Conservation (phyloP, 2,329 filamentous ascomycete genomes). For the Colletotrichum eleusines region DNA sequence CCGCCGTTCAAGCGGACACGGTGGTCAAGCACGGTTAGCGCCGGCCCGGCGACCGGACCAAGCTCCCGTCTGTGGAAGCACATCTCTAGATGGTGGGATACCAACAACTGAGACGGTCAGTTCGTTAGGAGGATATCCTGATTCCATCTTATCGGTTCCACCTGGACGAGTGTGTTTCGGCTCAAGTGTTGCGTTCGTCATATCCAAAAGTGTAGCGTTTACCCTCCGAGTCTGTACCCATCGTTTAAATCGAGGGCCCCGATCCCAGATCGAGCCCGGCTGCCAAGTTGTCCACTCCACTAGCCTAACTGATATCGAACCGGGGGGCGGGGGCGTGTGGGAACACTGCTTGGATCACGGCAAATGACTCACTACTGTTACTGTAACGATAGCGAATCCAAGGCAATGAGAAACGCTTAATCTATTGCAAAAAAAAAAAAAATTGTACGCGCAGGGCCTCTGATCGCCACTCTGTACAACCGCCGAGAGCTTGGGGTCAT, state of each 20-base stretch:
- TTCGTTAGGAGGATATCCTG: too few species aligned
- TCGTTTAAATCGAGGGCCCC: too few species aligned
- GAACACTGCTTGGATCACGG: neutral
- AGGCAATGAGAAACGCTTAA: too few species aligned
- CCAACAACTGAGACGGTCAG: too few species aligned
- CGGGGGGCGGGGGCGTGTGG: slow-evolving; percentile 25
- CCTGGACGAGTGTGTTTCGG: too few species aligned
- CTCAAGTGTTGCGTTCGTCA: too few species aligned
- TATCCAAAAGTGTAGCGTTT: too few species aligned
- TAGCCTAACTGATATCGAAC: slow-evolving; percentile 18
- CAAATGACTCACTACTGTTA: neutral
- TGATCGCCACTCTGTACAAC: neutral
- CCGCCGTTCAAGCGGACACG: neutral
- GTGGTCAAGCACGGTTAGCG: neutral
- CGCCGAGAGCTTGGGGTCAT: neutral
- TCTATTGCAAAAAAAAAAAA: neutral
- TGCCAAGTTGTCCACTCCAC: slow-evolving; percentile 27
- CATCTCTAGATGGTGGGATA: too few species aligned
- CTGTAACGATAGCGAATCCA: rapidly evolving
- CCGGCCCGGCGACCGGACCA: slow-evolving; percentile 6
- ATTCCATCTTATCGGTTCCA: too few species aligned
- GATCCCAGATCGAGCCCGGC: neutral
- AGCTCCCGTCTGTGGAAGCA: too few species aligned
- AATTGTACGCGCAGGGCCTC: neutral
- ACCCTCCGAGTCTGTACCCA: too few species aligned